Evolutionary conservation across 805 yeast species (phyloP).

Genomic region (Millerozyma miso): DNA sequence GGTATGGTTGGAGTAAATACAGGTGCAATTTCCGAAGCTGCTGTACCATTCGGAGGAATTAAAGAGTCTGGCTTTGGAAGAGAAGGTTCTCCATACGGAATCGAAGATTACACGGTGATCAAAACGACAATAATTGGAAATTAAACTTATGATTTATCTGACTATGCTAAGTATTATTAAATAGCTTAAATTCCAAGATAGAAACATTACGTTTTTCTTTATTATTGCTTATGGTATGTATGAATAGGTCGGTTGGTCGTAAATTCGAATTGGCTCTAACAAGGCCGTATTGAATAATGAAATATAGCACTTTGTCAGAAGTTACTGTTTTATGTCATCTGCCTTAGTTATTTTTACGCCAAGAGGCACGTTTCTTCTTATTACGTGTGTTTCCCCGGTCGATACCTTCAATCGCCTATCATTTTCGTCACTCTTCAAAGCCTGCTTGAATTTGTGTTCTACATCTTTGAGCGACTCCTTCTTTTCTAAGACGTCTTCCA

Average conservation of each 20-base stretch:
- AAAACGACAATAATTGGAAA: conserved; percentile 60
- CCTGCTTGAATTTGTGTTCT: conserved; percentile 11
- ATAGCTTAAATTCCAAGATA: conserved; percentile 10
- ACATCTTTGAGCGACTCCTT: conserved; percentile 12
- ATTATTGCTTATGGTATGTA: too few species aligned
- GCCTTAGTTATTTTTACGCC: conserved; percentile 14
- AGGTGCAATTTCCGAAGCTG: conserved; percentile 63
- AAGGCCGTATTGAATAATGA: too few species aligned
- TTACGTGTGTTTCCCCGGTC: conserved; percentile 8
- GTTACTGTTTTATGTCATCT: conserved; percentile 20
- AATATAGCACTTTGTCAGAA: too few species aligned
- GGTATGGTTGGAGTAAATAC: conserved; percentile 86
- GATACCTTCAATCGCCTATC: background rate
- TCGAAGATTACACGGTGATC: conserved; percentile 55
- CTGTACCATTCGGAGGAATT: conserved; percentile 59
- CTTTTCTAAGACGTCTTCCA: conserved; percentile 12
- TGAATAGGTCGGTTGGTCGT: too few species aligned
- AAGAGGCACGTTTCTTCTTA: conserved; percentile 4
- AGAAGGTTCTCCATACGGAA: conserved; percentile 61
- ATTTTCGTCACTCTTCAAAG: conserved; percentile 11
- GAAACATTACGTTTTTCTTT: conserved; percentile 16
- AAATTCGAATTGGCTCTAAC: too few species aligned
- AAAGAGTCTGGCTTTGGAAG: conserved; percentile 68
- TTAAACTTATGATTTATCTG: conserved; percentile 9
- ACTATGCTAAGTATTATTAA: background rate